These are phyloP conservation scores for Boletus eberwhitei DNA, from an alignment of 768 basidiomycete genomes.

Conservation along the genomic window DNA sequence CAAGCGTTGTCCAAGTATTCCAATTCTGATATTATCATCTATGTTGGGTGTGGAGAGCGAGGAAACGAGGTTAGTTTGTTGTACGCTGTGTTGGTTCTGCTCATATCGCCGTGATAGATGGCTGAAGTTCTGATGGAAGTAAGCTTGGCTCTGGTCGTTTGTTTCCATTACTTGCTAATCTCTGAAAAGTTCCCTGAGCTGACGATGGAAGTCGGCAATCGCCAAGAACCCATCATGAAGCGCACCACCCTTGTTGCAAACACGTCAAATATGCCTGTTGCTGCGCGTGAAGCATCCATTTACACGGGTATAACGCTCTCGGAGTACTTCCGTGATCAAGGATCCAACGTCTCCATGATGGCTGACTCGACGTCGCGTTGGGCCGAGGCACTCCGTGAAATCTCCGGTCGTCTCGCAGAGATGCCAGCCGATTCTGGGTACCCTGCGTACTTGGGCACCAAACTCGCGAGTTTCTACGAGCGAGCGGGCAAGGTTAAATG, in stretches of 20 bases:
- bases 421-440: conserved; percentile 99
- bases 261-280: conserved; percentile 99
- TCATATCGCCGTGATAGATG: conserved; percentile 52
- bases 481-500: conserved; percentile 95
- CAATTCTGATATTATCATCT: conserved; percentile 98
- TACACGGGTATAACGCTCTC: conserved; percentile 99
- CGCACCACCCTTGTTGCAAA: conserved; percentile 98
- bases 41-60: conserved; percentile 98
- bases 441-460: conserved; percentile 94
- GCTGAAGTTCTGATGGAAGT: conserved; percentile 99
- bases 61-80: conserved; percentile 76
- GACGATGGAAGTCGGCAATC: conserved; percentile 86
- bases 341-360: conserved; percentile 98
- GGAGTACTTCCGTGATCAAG: conserved; percentile 99
- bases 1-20: conserved; percentile 98
- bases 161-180: conserved; percentile 12
- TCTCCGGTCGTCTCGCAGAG: conserved; percentile 97
- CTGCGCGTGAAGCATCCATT: conserved; percentile 98
- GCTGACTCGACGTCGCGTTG: conserved; percentile 98
- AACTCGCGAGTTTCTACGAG: conserved; percentile 97
- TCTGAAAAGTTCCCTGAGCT: conserved; percentile 73
- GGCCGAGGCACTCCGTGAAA: conserved; percentile 99
- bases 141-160: conserved; percentile 14
- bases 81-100: conserved; percentile 35
- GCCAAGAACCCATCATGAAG: conserved; percentile 99